Percentiles rank a stretch among this genome's conserved stretches.
phyloP scores from a whole-genome alignment of 2,329 filamentous ascomycete genomes.

The Colletotrichum sp. region DNA sequence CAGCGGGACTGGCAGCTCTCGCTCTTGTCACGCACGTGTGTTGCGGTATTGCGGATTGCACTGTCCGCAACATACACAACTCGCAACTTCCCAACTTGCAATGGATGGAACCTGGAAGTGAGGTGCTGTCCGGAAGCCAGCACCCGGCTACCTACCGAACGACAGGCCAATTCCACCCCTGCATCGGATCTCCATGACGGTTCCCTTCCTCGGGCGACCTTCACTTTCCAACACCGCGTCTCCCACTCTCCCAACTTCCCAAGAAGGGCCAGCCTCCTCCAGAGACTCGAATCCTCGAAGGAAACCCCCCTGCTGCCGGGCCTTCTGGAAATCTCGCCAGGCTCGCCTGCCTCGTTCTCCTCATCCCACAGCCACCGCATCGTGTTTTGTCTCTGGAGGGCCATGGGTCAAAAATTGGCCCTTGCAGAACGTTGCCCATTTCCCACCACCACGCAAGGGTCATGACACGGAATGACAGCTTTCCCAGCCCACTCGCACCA shows the following conservation, averaged over 20 bases:
- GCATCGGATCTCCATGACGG: constrained; percentile 13
- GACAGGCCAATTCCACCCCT: constrained; percentile 3
- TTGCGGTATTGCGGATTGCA: neutral
- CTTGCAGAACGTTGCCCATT: neutral
- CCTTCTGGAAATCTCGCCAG: constrained; percentile 11
- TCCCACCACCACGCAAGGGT: neutral
- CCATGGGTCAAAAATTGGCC: neutral
- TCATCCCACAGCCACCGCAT: neutral
- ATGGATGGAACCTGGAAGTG: neutral
- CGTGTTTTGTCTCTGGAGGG: neutral
- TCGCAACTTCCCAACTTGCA: neutral
- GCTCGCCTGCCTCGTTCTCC: neutral
- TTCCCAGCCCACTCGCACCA: neutral
- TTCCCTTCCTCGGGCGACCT: constrained; percentile 11
- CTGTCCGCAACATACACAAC: no score
- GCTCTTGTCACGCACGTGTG: neutral
- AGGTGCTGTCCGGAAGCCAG: neutral
- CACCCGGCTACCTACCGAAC: constrained; percentile 17
- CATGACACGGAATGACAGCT: constrained; percentile 19
- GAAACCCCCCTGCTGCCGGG: neutral
- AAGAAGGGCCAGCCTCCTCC: neutral
- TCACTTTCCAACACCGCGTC: constrained; percentile 10
- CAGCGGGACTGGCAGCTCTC: neutral
- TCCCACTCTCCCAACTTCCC: neutral
- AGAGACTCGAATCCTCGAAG: neutral